Conservation (phyloP, 306 rosid genomes). For the Malus sieversii region DNA sequence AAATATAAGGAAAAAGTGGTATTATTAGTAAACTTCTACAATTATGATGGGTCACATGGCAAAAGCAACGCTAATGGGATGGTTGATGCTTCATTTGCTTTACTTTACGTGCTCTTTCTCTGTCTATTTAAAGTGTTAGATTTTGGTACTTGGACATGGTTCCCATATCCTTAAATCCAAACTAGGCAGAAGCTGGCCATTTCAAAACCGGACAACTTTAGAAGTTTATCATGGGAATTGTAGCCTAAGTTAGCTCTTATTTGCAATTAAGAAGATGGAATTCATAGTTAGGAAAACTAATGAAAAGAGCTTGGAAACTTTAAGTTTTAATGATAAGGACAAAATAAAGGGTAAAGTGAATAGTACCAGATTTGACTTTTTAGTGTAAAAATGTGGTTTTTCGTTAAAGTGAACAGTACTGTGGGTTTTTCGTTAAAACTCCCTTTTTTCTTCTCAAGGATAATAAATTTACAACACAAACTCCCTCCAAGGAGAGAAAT, state of each 20-base stretch:
- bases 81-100: background rate
- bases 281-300: background rate
- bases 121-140: background rate
- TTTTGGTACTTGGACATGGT: background rate
- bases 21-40: background rate
- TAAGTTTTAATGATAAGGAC: too few species aligned
- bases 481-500: too few species aligned
- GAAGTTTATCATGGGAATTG: background rate
- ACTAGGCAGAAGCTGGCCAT: background rate
- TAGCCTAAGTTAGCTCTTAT: background rate
- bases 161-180: background rate
- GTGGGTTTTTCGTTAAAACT: too few species aligned
- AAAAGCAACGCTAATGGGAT: background rate
- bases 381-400: too few species aligned
- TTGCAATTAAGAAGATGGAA: background rate
- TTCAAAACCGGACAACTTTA: background rate
- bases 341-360: too few species aligned
- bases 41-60: background rate
- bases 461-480: too few species aligned
- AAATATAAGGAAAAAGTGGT: background rate
- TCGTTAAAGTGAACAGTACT: too few species aligned
- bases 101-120: background rate
- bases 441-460: background rate
- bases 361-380: too few species aligned
- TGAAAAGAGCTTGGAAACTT: too few species aligned